Evolutionary conservation across 2,329 filamentous ascomycete species (phyloP).

Genomic region (Pyrenochaeta sp.): DNA sequence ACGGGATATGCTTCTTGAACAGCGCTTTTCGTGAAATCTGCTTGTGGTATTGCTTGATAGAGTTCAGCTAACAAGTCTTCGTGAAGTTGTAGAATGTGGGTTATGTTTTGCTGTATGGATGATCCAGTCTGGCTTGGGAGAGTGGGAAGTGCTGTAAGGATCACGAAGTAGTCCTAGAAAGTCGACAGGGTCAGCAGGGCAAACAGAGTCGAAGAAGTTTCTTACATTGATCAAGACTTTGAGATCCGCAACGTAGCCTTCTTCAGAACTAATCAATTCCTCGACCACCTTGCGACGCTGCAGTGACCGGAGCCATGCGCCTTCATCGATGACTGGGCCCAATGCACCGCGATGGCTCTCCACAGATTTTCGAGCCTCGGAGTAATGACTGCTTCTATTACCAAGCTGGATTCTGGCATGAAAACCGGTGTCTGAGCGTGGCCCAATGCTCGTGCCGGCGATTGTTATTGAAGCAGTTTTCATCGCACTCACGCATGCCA

Average conservation of each 20-base stretch:
- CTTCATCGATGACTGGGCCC: constrained; percentile 67
- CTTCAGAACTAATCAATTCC: constrained; percentile 85
- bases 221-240: constrained; percentile 85
- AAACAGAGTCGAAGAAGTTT: background rate
- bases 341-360: constrained; percentile 62
- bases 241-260: constrained; percentile 86
- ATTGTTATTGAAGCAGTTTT: constrained; percentile 83
- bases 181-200: background rate
- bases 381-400: constrained; percentile 65
- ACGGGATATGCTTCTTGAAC: constrained; percentile 41
- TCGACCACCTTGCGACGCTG: constrained; percentile 82
- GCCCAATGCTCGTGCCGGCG: constrained; percentile 72
- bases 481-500: constrained; percentile 79
- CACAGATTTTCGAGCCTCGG: constrained; percentile 67
- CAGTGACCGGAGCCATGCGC: constrained; percentile 72
- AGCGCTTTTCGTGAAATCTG: constrained; percentile 54
- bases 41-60: constrained; percentile 73
- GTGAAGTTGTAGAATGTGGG: constrained; percentile 82
- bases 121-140: constrained; percentile 70
- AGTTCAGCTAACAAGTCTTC: constrained; percentile 80
- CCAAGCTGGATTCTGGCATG: constrained; percentile 66
- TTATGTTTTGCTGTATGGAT: constrained; percentile 80
- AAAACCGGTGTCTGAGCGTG: constrained; percentile 65
- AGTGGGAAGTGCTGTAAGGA: constrained; percentile 74
- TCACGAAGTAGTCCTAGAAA: constrained; percentile 54